Base-by-base conservation (phyloP, 352 stramenopile genomes). In the Phytophthora brassicae region DNA sequence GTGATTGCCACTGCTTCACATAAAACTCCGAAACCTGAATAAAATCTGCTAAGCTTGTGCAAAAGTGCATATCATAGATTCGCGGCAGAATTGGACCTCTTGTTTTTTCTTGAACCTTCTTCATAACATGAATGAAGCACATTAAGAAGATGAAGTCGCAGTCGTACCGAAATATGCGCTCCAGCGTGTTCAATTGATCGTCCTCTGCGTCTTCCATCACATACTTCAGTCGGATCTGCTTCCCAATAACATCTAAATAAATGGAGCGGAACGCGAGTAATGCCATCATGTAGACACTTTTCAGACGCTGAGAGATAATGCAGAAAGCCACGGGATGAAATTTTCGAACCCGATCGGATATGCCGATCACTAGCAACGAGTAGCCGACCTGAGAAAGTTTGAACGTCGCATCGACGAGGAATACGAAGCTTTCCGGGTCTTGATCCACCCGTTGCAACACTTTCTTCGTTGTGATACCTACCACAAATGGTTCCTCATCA, bases 61-160 rank as follows among this genome's bases (percentile, higher is more conserved):
- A 19, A 22, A 68, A 68, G 24, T 72, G 65, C 49, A 68, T 64
- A 28, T 72, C 47, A 59, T 72, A 66, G 6, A 72, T 33, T 22
- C 57, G 45, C 5, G 28, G 29, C 3, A 52, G 42, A 0, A 64
- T n/a, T 12, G 35, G 57, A 2, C 2, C 13, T 1, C 35, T 45
- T 6, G 46, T 68, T 0, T 28, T 26, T 35, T 68, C 41, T 14
- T 64, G 28, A 39, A 68, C 36, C 16, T 66, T 66, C 4, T 45
- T 45, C 9, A 64, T 43, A 1, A 64, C 44, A 23, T 66, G 56
- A 42, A 66, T 57, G 31, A 66, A 68, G 31, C 58, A 72, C 65
- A 72, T 68, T 9, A 68, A 28, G 12, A 63, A 67, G 0, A 5
- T n/a, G 22, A 47, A 48, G 20, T 46, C 19, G 2, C 24, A 42